phyloP scores from a whole-genome alignment of 768 basidiomycete genomes.

The Tricholoma bakamatsutake region DNA sequence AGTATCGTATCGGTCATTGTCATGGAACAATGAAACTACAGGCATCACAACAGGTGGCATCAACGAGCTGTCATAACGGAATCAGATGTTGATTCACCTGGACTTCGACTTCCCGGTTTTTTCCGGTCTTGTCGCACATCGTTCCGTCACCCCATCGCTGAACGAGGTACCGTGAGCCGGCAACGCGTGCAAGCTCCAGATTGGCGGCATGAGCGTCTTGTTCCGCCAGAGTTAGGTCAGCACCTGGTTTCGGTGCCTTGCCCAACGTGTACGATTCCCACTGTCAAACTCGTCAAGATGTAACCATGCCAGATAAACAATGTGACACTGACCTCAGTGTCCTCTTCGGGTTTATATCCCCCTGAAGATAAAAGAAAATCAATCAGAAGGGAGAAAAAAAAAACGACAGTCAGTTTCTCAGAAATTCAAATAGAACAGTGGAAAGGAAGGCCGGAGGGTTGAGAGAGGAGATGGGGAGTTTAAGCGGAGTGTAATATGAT shows the following conservation, averaged over 20 bases:
- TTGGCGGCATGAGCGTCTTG: conserved; percentile 59
- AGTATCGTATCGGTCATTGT: conserved; percentile 86
- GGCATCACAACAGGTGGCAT: conserved; percentile 11
- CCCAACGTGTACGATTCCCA: conserved; percentile 78
- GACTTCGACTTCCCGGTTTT: conserved; percentile 86
- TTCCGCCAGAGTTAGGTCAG: conserved; percentile 61
- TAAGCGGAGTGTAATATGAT: conserved; percentile 1
- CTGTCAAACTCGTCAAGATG: conserved; percentile 26
- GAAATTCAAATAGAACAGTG: conserved; percentile 4
- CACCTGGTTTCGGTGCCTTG: conserved; percentile 62
- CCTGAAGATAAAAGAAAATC: conserved; percentile 34
- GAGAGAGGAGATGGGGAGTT: conserved; percentile 5
- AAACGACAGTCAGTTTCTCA: background rate
- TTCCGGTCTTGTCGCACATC: conserved; percentile 87
- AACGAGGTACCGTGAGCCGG: conserved; percentile 86
- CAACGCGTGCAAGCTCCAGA: conserved; percentile 68
- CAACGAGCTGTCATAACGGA: conserved; percentile 5
- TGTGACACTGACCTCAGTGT: conserved; percentile 58
- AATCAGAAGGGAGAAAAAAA: conserved; percentile 7
- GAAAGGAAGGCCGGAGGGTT: conserved; percentile 4
- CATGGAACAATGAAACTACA: conserved; percentile 93
- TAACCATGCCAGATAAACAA: conserved; percentile 10
- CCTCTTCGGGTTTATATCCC: conserved; percentile 76
- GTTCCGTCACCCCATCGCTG: conserved; percentile 92
- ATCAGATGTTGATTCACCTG: conserved; percentile 53